Percentiles rank a stretch among this genome's conserved stretches.
These are phyloP conservation scores for Trypanosoma rangeli DNA, from an alignment of 208 protist genomes.

Conservation along the genomic window DNA sequence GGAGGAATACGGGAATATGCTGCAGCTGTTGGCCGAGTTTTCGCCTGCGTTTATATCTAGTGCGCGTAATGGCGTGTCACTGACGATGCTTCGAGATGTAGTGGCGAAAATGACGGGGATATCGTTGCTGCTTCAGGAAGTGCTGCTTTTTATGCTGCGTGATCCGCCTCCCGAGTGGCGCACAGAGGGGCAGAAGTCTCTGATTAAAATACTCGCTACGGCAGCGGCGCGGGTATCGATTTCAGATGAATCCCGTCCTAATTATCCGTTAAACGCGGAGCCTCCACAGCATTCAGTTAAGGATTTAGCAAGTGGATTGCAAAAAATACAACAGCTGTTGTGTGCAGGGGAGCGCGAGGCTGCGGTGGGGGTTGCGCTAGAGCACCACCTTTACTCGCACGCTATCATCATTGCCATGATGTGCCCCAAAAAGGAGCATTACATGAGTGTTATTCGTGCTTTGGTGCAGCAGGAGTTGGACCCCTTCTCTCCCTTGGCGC, in stretches of 20 bases:
- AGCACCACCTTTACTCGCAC: slow-evolving; percentile 55
- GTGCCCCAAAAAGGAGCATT: slow-evolving; percentile 76
- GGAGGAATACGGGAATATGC: slow-evolving; percentile 7
- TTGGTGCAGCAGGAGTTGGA: slow-evolving; percentile 57
- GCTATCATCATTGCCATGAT: slow-evolving; percentile 88
- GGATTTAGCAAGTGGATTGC: slow-evolving; percentile 30
- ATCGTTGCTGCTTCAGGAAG: slow-evolving; percentile 26
- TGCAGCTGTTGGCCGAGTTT: slow-evolving; percentile 5
- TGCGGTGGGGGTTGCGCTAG: slow-evolving; percentile 61
- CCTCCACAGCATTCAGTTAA: slow-evolving; percentile 1
- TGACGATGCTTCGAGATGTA: slow-evolving; percentile 11
- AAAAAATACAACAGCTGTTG: slow-evolving; percentile 58
- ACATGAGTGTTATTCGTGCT: slow-evolving; percentile 59
- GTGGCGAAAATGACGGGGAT: slow-evolving; percentile 17
- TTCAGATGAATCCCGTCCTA: neutral
- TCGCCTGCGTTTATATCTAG: neutral
- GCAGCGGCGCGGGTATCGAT: slow-evolving; percentile 18
- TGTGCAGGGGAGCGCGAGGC: slow-evolving; percentile 57
- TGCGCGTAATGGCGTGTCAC: neutral
- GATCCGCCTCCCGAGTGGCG: slow-evolving; percentile 55
- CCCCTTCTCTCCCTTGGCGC: slow-evolving; percentile 59
- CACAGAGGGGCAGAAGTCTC: slow-evolving; percentile 38
- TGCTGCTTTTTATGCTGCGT: slow-evolving; percentile 45
- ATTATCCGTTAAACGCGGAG: slow-evolving; percentile 10
- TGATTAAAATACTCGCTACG: slow-evolving; percentile 44